Evolutionary conservation across 2,329 filamentous ascomycete genomes (phyloP).

Genomic region (Phialophora chinensis): DNA sequence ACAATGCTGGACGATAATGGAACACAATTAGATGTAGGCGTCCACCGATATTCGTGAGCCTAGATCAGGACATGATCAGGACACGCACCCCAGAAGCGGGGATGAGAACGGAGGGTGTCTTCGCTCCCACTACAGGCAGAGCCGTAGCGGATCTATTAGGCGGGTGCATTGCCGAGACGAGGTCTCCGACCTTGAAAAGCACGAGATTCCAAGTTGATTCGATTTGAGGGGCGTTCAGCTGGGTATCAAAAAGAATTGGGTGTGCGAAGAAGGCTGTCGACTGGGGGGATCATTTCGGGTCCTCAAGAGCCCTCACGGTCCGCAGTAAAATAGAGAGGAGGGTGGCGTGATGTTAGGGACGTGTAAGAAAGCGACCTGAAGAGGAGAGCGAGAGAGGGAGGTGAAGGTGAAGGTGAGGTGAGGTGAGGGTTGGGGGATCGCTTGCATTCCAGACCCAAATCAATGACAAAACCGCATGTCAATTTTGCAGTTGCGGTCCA

Average conservation of each 20-base stretch:
- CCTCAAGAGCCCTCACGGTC: background rate
- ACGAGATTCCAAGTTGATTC: background rate
- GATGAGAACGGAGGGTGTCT: background rate
- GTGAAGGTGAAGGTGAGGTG: background rate
- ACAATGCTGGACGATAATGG: background rate
- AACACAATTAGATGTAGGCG: background rate
- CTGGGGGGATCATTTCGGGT: background rate
- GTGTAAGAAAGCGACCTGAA: background rate
- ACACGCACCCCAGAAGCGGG: background rate
- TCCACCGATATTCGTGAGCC: background rate
- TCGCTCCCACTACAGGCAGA: background rate
- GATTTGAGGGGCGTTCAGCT: background rate
- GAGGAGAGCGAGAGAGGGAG: background rate
- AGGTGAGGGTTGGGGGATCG: background rate
- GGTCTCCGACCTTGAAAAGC: background rate
- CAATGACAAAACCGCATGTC: background rate
- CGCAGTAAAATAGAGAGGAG: background rate
- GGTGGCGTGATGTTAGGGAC: slow-evolving; percentile 2
- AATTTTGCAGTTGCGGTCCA: background rate
- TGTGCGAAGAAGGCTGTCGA: background rate
- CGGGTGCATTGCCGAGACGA: background rate
- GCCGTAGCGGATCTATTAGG: background rate
- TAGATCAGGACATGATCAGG: background rate
- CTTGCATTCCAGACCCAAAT: background rate
- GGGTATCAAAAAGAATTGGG: background rate